phyloP scores from a whole-genome alignment of 2,329 filamentous ascomycete genomes.

The Trichoderma arundinaceum region DNA sequence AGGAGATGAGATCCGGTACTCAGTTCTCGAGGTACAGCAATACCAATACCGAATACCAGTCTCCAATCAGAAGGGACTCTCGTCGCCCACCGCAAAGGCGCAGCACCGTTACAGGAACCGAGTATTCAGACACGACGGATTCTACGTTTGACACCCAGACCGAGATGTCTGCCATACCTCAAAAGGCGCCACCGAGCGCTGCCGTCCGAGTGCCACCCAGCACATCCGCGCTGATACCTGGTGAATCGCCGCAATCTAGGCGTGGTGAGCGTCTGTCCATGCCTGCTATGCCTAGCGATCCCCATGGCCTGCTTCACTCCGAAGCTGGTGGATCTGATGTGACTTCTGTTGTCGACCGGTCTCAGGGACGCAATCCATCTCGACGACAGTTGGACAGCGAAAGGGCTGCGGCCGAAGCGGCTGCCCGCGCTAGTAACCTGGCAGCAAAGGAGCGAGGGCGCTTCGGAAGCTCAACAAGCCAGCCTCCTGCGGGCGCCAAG shows the following conservation, averaged over 20 bases:
- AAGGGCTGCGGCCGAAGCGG: conserved; percentile 54
- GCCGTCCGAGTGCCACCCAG: conserved; percentile 36
- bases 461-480: conserved; percentile 51
- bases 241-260: conserved; percentile 42
- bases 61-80: conserved; percentile 50
- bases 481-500: conserved; percentile 61
- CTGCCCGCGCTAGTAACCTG: conserved; percentile 53
- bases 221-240: conserved; percentile 34
- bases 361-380: conserved; percentile 53
- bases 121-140: conserved; percentile 46
- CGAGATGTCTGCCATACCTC: conserved; percentile 39
- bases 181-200: conserved; percentile 31
- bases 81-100: conserved; percentile 43
- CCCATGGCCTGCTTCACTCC: conserved; percentile 50
- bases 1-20: conserved; percentile 64
- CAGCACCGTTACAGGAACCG: conserved; percentile 40
- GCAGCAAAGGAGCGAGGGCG: conserved; percentile 55
- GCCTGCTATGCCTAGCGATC: conserved; percentile 61
- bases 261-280: conserved; percentile 49
- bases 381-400: conserved; percentile 54
- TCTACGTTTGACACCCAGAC: conserved; percentile 43
- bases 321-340: conserved; percentile 42
- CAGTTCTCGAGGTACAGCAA: conserved; percentile 70
- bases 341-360: conserved; percentile 44
- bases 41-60: conserved; percentile 70